phyloP scores from a whole-genome alignment of 345 rosid species.

The Hirschfeldia incana region DNA sequence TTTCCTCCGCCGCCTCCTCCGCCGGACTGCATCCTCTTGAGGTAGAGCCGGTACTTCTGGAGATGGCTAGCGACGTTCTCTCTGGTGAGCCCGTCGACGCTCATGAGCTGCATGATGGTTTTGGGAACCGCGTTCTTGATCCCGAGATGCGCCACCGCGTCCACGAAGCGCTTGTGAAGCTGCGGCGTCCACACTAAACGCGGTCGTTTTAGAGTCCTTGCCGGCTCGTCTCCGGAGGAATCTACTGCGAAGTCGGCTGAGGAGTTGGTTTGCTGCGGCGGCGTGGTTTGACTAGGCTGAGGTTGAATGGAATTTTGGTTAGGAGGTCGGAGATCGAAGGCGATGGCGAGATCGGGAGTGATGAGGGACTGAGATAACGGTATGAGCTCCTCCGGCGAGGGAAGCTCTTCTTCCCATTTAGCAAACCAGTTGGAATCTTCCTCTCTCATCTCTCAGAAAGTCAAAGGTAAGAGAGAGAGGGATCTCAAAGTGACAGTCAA shows the following conservation, averaged over 20 bases:
- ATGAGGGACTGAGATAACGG: conserved; percentile 89
- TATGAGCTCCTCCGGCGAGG: conserved; percentile 87
- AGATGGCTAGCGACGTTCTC: conserved; percentile 90
- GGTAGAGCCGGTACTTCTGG: conserved; percentile 78
- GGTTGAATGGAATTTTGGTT: conserved; percentile 26
- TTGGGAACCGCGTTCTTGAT: conserved; percentile 91
- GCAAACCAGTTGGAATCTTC: conserved; percentile 81
- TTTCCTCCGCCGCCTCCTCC: conserved; percentile 39
- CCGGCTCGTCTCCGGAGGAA: conserved; percentile 78
- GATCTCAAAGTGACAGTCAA: no score
- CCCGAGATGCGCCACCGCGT: conserved; percentile 87
- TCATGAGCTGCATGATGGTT: conserved; percentile 93
- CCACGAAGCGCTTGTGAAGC: conserved; percentile 83
- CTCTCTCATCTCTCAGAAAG: conserved; percentile 55
- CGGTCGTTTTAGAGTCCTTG: conserved; percentile 73
- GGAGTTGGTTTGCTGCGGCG: conserved; percentile 51
- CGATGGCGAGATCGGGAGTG: conserved; percentile 89
- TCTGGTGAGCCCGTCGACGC: conserved; percentile 80
- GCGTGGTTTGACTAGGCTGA: conserved; percentile 33
- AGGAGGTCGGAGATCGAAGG: conserved; percentile 70
- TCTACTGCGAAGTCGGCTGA: neutral
- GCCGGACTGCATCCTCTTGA: conserved; percentile 74
- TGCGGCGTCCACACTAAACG: conserved; percentile 90
- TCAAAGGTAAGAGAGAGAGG: neutral
- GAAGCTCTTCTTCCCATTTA: conserved; percentile 89